phyloP scores from a whole-genome alignment of 2,329 filamentous ascomycete species.

The Aspergillus fumigatiaffinis region DNA sequence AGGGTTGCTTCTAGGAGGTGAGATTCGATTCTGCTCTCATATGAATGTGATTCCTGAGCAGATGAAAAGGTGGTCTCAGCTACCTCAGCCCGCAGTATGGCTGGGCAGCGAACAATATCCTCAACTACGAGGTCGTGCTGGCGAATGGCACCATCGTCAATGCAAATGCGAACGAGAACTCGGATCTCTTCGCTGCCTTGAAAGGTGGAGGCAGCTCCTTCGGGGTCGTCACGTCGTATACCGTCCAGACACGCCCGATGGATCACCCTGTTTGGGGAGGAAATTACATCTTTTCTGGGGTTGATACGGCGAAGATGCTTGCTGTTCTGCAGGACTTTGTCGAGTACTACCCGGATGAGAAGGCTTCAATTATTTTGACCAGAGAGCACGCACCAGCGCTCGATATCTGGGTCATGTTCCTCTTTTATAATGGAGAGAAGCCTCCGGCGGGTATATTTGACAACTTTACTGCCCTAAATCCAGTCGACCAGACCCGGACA shows the following conservation, averaged over 20 bases:
- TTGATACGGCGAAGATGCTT: background rate
- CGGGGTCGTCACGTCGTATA: background rate
- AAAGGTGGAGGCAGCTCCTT: background rate
- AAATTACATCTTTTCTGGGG: background rate
- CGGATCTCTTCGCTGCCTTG: background rate
- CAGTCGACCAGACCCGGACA: background rate
- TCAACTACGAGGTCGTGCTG: background rate
- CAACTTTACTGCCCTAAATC: background rate
- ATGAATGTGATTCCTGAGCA: background rate
- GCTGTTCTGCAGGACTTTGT: background rate
- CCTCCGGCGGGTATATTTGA: background rate
- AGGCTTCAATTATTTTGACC: background rate
- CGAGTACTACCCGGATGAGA: background rate
- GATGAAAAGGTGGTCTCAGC: background rate
- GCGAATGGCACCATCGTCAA: background rate
- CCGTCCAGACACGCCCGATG: background rate
- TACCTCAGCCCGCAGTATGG: background rate
- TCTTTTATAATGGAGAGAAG: background rate
- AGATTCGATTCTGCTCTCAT: background rate
- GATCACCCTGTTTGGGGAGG: background rate
- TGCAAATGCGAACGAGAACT: background rate
- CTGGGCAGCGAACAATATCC: background rate
- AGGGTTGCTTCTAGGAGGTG: background rate
- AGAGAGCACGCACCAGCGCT: background rate
- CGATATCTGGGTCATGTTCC: background rate